phyloP scores from a whole-genome alignment of 2,329 filamentous ascomycete genomes.

The Alternaria angustiovoidea region DNA sequence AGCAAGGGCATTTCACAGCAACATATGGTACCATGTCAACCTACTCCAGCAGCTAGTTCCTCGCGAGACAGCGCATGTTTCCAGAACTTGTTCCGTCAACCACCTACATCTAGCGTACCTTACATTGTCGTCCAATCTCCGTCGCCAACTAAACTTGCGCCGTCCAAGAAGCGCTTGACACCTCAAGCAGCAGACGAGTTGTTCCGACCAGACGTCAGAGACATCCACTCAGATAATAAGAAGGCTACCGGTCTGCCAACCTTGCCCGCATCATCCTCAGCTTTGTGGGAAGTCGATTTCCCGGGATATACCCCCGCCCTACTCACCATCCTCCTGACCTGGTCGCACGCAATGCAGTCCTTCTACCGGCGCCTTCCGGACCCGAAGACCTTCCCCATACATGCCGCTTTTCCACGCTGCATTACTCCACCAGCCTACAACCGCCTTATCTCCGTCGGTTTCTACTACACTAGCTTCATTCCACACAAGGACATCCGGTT shows the following conservation, averaged over 20 bases:
- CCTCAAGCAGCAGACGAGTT: background rate
- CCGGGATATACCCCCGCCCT: constrained; percentile 28
- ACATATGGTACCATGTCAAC: background rate
- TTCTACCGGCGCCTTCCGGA: constrained; percentile 18
- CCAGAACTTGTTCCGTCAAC: background rate
- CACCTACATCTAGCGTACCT: background rate
- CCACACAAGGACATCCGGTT: constrained; percentile 30
- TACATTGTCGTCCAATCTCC: constrained; percentile 9
- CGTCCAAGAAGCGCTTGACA: constrained; percentile 14
- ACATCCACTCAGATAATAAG: background rate
- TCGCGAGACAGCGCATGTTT: background rate
- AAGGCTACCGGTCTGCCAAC: constrained; percentile 15
- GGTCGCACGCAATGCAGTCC: constrained; percentile 26
- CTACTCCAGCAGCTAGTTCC: background rate
- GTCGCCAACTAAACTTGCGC: constrained; percentile 8
- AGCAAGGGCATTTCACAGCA: background rate
- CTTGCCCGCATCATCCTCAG: constrained; percentile 10
- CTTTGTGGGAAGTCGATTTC: constrained; percentile 18
- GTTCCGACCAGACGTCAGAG: constrained; percentile 3
- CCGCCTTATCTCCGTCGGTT: constrained; percentile 25
- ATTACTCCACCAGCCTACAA: constrained; percentile 20
- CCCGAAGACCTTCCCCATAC: constrained; percentile 19
- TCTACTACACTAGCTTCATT: constrained; percentile 29
- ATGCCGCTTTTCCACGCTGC: constrained; percentile 27
- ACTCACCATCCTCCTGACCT: constrained; percentile 26